Evolutionary conservation across 2,329 filamentous ascomycete genomes (phyloP).

Genomic region (Gliomastix tumulicola): DNA sequence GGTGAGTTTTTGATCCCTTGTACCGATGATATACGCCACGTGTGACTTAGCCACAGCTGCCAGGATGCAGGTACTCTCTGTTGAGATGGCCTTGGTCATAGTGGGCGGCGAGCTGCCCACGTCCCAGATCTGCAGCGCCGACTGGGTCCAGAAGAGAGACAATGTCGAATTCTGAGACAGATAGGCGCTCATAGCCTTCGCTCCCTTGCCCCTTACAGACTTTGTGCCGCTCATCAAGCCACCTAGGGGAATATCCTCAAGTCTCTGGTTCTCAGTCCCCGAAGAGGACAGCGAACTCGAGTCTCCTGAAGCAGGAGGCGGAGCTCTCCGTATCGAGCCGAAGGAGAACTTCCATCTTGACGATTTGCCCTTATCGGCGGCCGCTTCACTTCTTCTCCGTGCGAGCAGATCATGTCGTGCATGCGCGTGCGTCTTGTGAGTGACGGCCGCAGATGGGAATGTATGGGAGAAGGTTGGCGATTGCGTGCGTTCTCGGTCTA

Average conservation of each 20-base stretch:
- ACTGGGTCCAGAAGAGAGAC: slow-evolving; percentile 29
- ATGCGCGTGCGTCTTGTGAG: too few species aligned
- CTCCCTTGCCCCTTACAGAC: slow-evolving; percentile 17
- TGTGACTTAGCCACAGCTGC: slow-evolving; percentile 26
- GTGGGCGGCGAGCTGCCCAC: slow-evolving; percentile 25
- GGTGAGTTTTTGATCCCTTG: slow-evolving; percentile 30
- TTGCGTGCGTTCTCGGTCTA: too few species aligned
- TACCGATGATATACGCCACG: slow-evolving; percentile 30
- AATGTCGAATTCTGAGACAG: slow-evolving; percentile 29
- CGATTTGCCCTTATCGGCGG: slow-evolving; percentile 21
- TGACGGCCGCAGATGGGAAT: too few species aligned
- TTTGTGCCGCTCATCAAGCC: slow-evolving; percentile 19
- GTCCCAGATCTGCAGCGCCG: slow-evolving; percentile 29
- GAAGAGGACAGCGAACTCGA: slow-evolving; percentile 27
- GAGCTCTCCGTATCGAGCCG: slow-evolving; percentile 15
- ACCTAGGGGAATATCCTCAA: slow-evolving; percentile 28
- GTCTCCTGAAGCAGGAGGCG: slow-evolving; percentile 18
- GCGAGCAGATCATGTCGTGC: neutral
- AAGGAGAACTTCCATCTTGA: slow-evolving; percentile 20
- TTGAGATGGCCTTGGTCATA: slow-evolving; percentile 20
- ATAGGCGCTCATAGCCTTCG: slow-evolving; percentile 23
- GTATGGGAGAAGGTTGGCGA: too few species aligned
- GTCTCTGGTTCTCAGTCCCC: slow-evolving; percentile 20
- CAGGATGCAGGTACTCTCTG: slow-evolving; percentile 28
- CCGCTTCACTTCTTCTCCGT: neutral